phyloP scores from a whole-genome alignment of 768 basidiomycete genomes.

The Rossbeevera mucosa region DNA sequence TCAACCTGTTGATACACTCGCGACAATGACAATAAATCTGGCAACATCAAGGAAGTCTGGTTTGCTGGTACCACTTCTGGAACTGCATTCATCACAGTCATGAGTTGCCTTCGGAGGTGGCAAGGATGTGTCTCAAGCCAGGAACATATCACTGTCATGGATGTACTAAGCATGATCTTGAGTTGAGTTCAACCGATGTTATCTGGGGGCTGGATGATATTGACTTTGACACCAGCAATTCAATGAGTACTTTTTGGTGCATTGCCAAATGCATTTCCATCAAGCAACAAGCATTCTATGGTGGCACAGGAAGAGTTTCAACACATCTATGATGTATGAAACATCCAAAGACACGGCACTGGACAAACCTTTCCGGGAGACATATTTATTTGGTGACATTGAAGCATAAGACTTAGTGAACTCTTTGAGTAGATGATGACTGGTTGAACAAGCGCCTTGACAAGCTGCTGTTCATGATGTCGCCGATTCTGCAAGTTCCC shows the following conservation, averaged over 20 bases:
- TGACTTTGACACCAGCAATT: conserved; percentile 11
- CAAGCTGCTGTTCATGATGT: conserved; percentile 13
- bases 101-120: conserved; percentile 5
- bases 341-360: neutral
- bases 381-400: conserved; percentile 6
- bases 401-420: conserved; percentile 3
- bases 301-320: neutral
- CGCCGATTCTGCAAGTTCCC: neutral
- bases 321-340: neutral
- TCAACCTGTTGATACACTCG: neutral
- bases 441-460: conserved; percentile 8
- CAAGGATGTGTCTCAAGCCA: neutral
- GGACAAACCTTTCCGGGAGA: conserved; percentile 9
- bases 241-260: conserved; percentile 8
- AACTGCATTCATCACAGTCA: neutral
- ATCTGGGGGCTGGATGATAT: conserved; percentile 15
- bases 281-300: conserved; percentile 6
- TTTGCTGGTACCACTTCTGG: neutral
- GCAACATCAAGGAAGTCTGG: neutral
- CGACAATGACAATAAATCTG: no score
- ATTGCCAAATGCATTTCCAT: conserved; percentile 8
- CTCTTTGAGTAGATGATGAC: conserved; percentile 2
- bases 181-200: conserved; percentile 14
- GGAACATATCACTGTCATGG: neutral
- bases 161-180: neutral